Percentiles rank a stretch among this genome's conserved stretches.
Evolutionary conservation across 352 stramenopile genomes (phyloP).

Genomic region (Phytophthora pseudosyringae): DNA sequence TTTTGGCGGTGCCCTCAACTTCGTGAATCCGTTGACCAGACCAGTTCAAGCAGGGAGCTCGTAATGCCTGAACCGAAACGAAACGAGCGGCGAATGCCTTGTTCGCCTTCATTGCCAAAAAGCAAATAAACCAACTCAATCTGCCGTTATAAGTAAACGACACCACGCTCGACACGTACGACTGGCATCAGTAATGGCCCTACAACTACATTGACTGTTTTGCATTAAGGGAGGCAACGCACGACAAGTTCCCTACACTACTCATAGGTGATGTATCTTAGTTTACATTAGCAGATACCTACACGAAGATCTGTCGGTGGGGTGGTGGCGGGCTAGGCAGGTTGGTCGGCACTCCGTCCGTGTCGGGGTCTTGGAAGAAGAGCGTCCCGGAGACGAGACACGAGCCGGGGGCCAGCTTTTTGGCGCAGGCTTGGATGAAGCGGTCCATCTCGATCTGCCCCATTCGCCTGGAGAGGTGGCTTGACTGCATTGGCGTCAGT

Average conservation of each 20-base stretch:
- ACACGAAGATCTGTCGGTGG: conserved; percentile 36
- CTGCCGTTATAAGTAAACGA: too few species aligned
- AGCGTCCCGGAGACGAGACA: conserved; percentile 30
- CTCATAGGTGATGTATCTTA: too few species aligned
- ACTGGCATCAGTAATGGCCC: too few species aligned
- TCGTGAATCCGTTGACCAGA: conserved; percentile 22
- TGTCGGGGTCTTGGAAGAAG: conserved; percentile 34
- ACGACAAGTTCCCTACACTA: too few species aligned
- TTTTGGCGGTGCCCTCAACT: conserved; percentile 15
- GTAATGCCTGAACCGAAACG: conserved; percentile 22
- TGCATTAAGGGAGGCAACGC: too few species aligned
- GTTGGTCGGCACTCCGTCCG: conserved; percentile 28
- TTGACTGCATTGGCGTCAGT: conserved; percentile 36
- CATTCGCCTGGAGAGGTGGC: conserved; percentile 37
- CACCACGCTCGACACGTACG: too few species aligned
- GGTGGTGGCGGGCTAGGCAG: conserved; percentile 31
- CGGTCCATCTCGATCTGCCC: conserved; percentile 52
- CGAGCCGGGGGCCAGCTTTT: conserved; percentile 25
- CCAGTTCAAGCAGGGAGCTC: conserved; percentile 6
- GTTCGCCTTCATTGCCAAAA: too few species aligned
- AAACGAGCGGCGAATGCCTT: too few species aligned
- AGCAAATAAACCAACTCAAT: too few species aligned
- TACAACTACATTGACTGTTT: too few species aligned
- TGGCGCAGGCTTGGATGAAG: conserved; percentile 47
- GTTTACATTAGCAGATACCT: too few species aligned